Percentiles rank a stretch among this genome's conserved stretches.
phyloP scores from a whole-genome alignment of 2,329 filamentous ascomycete genomes.

The Ciborinia camelliae region DNA sequence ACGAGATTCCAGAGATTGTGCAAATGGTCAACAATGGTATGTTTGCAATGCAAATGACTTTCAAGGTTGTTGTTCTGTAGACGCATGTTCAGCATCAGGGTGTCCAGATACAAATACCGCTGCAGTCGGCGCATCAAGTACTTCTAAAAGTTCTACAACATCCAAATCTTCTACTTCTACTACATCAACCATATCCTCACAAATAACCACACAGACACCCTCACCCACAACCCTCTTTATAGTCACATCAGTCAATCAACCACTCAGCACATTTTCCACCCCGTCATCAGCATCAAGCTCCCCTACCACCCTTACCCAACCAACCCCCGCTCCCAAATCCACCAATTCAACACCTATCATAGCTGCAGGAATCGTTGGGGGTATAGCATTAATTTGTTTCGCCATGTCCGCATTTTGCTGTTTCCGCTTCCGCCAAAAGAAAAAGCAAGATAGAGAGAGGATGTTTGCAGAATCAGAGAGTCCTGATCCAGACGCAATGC shows the following conservation, averaged over 20 bases:
- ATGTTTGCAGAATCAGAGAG: not conserved
- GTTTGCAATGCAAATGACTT: conserved; percentile 6
- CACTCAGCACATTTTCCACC: not conserved
- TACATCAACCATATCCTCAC: not conserved
- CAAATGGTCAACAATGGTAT: conserved; percentile 11
- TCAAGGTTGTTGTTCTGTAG: conserved; percentile 17
- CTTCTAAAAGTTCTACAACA: not conserved
- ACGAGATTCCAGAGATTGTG: conserved; percentile 13
- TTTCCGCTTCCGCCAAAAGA: conserved; percentile 14
- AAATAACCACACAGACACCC: conserved; percentile 4
- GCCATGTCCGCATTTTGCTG: conserved; percentile 12
- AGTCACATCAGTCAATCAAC: not conserved
- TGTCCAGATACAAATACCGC: conserved; percentile 13
- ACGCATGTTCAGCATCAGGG: conserved; percentile 11
- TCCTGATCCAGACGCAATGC: not conserved
- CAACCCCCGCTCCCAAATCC: not conserved
- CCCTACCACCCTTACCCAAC: not conserved
- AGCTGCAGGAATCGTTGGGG: not conserved
- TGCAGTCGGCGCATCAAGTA: not conserved
- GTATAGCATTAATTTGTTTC: conserved; percentile 5
- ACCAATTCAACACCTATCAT: conserved; percentile 9
- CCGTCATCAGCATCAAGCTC: not conserved
- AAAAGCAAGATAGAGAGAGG: conserved; percentile 8
- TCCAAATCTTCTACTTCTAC: not conserved
- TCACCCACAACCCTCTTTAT: not conserved